Percentiles rank a stretch among this genome's conserved stretches.
Conservation (phyloP, 2,329 filamentous ascomycete species). For the Grosmannia huntii region DNA sequence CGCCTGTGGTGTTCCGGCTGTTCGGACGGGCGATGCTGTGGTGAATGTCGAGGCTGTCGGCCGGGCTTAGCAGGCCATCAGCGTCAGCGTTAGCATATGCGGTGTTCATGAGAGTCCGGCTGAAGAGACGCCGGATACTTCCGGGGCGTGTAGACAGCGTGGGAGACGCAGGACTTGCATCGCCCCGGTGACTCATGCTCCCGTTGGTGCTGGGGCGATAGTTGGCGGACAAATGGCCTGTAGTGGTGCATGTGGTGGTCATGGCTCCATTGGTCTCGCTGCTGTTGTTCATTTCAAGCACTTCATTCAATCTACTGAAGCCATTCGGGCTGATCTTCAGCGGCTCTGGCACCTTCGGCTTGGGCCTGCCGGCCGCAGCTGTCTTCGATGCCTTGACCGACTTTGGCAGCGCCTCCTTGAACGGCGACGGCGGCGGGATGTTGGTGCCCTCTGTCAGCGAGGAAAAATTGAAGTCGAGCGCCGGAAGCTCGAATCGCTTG, state of each 20-base stretch:
- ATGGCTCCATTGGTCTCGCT: constrained; percentile 27
- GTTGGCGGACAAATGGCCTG: constrained; percentile 18
- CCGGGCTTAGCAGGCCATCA: constrained; percentile 17
- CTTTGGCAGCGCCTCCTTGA: constrained; percentile 29
- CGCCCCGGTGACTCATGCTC: constrained; percentile 35
- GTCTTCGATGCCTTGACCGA: constrained; percentile 4
- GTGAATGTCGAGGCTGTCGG: constrained; percentile 4
- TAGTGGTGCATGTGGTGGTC: constrained; percentile 4
- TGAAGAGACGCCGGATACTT: constrained; percentile 45
- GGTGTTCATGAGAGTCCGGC: constrained; percentile 40
- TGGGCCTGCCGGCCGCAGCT: constrained; percentile 14
- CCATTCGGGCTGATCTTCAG: constrained; percentile 7
- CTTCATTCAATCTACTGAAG: too few relatives aligned
- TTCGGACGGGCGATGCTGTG: constrained; percentile 25
- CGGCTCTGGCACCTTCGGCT: constrained; percentile 4
- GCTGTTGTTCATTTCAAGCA: constrained; percentile 9
- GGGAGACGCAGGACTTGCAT: constrained; percentile 39
- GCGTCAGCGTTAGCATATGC: constrained; percentile 37
- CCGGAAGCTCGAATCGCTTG: constrained; percentile 41
- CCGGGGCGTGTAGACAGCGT: constrained; percentile 37
- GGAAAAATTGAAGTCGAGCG: constrained; percentile 44
- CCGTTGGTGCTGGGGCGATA: constrained; percentile 17
- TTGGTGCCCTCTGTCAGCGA: constrained; percentile 48
- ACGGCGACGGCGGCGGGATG: constrained; percentile 46
- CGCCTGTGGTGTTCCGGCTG: constrained; percentile 36